Percentiles rank a stretch among this genome's conserved stretches.
phyloP scores from a whole-genome alignment of 208 protist genomes.

The Leptomonas pyrrhocoris region DNA sequence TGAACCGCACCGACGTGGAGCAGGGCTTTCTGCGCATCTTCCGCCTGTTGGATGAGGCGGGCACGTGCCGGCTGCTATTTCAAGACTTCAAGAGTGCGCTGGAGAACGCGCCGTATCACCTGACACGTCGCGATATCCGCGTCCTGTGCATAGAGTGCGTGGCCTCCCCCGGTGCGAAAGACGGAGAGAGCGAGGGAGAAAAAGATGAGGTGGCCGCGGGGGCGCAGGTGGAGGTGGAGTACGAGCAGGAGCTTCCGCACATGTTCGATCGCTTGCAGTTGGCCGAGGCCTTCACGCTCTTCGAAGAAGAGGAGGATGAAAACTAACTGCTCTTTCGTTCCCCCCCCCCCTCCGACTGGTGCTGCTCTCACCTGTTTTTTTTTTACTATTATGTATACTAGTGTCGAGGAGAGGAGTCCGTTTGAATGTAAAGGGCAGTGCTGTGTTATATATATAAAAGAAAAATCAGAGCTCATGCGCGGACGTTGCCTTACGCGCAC shows the following conservation, averaged over 20 bases:
- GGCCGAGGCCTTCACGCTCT: slow-evolving; percentile 67
- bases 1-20: slow-evolving; percentile 80
- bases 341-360: no score
- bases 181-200: neutral
- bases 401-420: no score
- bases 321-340: no score
- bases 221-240: slow-evolving; percentile 54
- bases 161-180: slow-evolving; percentile 32
- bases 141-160: slow-evolving; percentile 73
- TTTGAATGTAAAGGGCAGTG: no score
- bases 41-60: slow-evolving; percentile 60
- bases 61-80: slow-evolving; percentile 63
- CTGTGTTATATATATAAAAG: no score
- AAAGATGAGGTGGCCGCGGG: neutral
- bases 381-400: no score
- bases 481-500: no score
- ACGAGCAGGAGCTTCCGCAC: slow-evolving; percentile 66
- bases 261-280: slow-evolving; percentile 83
- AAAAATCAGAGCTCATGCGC: no score
- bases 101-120: slow-evolving; percentile 73
- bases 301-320: slow-evolving; percentile 47
- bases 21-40: slow-evolving; percentile 80
- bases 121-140: slow-evolving; percentile 82
- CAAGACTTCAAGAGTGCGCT: slow-evolving; percentile 66
- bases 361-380: no score